Evolutionary conservation across 768 basidiomycete genomes (phyloP).

Genomic region (Suillus spraguei): DNA sequence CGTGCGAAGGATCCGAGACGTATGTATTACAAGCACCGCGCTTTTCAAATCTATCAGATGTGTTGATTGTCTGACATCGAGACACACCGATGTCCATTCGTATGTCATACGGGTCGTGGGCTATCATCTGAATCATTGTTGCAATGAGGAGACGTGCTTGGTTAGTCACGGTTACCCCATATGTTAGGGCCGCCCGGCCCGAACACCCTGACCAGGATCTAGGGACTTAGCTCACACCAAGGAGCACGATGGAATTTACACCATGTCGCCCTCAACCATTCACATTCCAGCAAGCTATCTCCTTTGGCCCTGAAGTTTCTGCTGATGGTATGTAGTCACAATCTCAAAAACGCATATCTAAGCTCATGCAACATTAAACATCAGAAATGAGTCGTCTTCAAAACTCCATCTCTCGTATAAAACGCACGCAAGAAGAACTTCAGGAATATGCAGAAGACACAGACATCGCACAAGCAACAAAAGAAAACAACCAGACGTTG

Average conservation of each 20-base stretch:
- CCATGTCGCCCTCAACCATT: constrained; percentile 69
- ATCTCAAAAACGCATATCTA: constrained; percentile 5
- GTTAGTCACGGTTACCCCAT: background rate
- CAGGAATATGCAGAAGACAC: constrained; percentile 52
- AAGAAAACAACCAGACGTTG: constrained; percentile 80
- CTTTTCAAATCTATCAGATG: too few relatives aligned
- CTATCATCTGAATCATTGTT: too few relatives aligned
- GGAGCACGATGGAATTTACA: constrained; percentile 56
- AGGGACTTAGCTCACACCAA: background rate
- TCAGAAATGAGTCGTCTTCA: constrained; percentile 77
- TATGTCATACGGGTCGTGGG: too few relatives aligned
- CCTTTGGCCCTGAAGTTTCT: constrained; percentile 65
- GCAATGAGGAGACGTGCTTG: too few relatives aligned
- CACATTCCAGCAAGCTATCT: constrained; percentile 58
- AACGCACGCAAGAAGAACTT: constrained; percentile 61
- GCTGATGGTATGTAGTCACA: constrained; percentile 57
- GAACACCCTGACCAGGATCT: background rate
- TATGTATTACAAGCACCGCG: too few relatives aligned
- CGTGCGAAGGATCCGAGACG: too few relatives aligned
- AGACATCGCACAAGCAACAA: constrained; percentile 59
- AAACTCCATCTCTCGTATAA: constrained; percentile 67
- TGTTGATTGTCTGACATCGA: too few relatives aligned
- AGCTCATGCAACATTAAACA: constrained; percentile 5
- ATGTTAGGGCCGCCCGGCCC: background rate
- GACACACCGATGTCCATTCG: too few relatives aligned